Percentiles rank a stretch among this genome's conserved stretches.
Conservation (phyloP, 495 filamentous ascomycete species). For the Penicillium bialowiezense region DNA sequence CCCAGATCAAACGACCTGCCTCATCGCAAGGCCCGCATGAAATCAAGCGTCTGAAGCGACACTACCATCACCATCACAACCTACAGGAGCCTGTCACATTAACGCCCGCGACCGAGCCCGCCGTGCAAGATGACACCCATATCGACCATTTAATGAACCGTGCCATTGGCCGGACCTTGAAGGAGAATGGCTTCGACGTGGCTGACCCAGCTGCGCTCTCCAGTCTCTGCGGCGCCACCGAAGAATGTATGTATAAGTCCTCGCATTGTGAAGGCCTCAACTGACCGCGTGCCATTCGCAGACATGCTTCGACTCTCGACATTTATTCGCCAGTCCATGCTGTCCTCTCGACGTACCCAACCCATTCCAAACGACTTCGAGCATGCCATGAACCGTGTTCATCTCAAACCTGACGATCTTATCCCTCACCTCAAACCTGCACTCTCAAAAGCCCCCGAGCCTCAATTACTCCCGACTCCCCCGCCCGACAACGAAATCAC, state of each 20-base stretch:
- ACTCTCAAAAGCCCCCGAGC: slow-evolving; percentile 27
- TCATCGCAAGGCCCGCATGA: slow-evolving; percentile 27
- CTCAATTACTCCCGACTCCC: slow-evolving; percentile 43
- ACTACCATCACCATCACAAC: slow-evolving; percentile 47
- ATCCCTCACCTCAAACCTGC: slow-evolving; percentile 36
- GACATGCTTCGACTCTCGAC: slow-evolving; percentile 58
- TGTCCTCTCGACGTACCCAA: slow-evolving; percentile 54
- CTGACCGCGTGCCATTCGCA: slow-evolving; percentile 24
- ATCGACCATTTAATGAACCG: slow-evolving; percentile 54
- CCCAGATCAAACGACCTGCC: slow-evolving; percentile 42
- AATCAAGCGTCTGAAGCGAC: slow-evolving; percentile 45
- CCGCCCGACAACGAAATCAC: slow-evolving; percentile 41
- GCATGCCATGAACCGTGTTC: slow-evolving; percentile 49
- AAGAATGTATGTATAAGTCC: slow-evolving; percentile 56
- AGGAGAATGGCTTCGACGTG: slow-evolving; percentile 55
- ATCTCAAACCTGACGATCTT: slow-evolving; percentile 37
- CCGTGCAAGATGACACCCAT: slow-evolving; percentile 39
- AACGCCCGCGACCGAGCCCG: slow-evolving; percentile 19
- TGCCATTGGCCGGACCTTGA: slow-evolving; percentile 52
- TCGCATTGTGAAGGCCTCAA: slow-evolving; percentile 11
- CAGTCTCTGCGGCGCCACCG: slow-evolving; percentile 51
- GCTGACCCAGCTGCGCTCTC: slow-evolving; percentile 58
- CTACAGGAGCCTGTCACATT: slow-evolving; percentile 35
- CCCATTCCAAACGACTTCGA: slow-evolving; percentile 70
- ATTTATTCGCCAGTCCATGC: slow-evolving; percentile 60